Evolutionary conservation across 2,329 filamentous ascomycete species (phyloP).

Genomic region (Teratosphaeria epicoccoides): DNA sequence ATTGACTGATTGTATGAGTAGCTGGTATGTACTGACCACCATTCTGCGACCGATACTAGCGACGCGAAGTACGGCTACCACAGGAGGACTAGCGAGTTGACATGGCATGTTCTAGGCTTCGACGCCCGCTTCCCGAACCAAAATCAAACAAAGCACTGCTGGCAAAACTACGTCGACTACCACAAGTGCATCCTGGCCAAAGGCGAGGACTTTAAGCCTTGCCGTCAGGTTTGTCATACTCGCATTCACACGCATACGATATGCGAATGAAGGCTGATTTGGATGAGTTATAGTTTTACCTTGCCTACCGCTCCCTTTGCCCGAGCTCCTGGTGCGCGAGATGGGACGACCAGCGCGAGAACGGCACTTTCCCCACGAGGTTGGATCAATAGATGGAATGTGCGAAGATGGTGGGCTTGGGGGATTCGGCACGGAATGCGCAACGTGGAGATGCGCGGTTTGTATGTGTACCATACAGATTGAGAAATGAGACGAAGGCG

Average conservation of each 20-base stretch:
- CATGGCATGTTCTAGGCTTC: constrained; percentile 57
- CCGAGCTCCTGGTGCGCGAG: constrained; percentile 85
- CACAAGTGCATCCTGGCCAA: constrained; percentile 99
- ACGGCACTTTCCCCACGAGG: constrained; percentile 45
- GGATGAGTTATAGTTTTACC: constrained; percentile 60
- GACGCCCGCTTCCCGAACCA: constrained; percentile 97
- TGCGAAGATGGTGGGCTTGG: neutral
- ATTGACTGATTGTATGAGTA: constrained; percentile 16
- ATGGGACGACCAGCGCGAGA: constrained; percentile 89
- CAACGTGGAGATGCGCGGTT: neutral
- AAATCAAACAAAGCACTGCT: constrained; percentile 99
- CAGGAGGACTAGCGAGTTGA: neutral
- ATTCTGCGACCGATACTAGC: neutral
- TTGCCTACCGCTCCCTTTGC: constrained; percentile 95
- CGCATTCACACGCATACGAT: neutral
- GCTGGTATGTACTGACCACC: constrained; percentile 22
- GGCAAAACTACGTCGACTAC: constrained; percentile 99
- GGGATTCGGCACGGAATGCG: neutral
- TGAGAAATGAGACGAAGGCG: neutral
- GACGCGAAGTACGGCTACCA: neutral
- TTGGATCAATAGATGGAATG: constrained; percentile 34
- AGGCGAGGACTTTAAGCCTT: constrained; percentile 95
- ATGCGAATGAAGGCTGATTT: neutral
- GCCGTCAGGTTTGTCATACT: constrained; percentile 65
- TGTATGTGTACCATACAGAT: neutral